Evolutionary conservation across 345 rosid genomes (phyloP).

Genomic region (Salix udensis): DNA sequence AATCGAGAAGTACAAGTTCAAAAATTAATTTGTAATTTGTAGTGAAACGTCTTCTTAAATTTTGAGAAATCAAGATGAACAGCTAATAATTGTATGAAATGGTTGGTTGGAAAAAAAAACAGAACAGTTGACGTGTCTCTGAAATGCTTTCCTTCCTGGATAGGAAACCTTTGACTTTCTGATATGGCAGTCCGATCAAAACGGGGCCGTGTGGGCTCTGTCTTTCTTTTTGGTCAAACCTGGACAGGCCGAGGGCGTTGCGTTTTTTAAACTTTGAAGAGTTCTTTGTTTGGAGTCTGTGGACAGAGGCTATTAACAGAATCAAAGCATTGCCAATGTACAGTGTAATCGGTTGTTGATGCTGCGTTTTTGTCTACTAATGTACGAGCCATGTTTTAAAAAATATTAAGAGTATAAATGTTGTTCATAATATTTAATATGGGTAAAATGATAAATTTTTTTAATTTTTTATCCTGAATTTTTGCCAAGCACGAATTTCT

Average conservation of each 20-base stretch:
- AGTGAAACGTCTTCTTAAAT: background rate
- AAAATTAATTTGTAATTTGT: too few relatives aligned
- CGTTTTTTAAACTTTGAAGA: background rate
- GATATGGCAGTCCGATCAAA: background rate
- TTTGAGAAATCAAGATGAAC: background rate
- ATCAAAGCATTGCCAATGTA: background rate
- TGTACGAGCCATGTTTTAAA: too few relatives aligned
- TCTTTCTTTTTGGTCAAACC: background rate
- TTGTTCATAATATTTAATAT: too few relatives aligned
- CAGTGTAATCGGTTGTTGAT: background rate
- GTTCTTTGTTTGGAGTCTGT: background rate
- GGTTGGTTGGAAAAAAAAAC: too few relatives aligned
- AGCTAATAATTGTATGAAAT: background rate
- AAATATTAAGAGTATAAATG: too few relatives aligned
- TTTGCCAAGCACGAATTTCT: too few relatives aligned
- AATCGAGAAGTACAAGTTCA: too few relatives aligned
- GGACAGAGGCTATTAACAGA: background rate
- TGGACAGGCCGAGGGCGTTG: background rate
- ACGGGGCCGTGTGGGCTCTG: background rate
- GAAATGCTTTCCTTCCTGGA: background rate
- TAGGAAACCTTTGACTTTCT: background rate
- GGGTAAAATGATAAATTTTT: too few relatives aligned
- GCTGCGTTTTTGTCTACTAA: too few relatives aligned
- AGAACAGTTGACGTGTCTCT: background rate
- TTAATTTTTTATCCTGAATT: too few relatives aligned